Evolutionary conservation across 2,329 filamentous ascomycete species (phyloP), one percentile per base, ranked within the genome.

Genomic region (Fusarium gaditjirri): DNA sequence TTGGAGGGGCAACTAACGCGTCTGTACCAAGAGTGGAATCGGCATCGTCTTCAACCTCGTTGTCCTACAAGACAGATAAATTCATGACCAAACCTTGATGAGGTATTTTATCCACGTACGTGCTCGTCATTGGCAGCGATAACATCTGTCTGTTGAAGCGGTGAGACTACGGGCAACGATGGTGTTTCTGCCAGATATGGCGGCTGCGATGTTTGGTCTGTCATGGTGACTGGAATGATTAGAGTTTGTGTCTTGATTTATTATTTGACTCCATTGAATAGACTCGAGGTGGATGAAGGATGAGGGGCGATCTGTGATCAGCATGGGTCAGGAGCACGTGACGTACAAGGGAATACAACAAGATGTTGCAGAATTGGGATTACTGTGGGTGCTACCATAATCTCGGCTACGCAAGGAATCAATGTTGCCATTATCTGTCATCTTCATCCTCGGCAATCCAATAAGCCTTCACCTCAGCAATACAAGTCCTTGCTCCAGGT

Each of bases 401-500:
- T 35, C n/a, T 36, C 47, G 47, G 17, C 47, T 49, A 35, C 47
- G n/a, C 5, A 19, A 33, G 33, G 16, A 23, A 23, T 23, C 10
- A 33, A 13, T 19, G 3, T 47, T 47, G 21, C 6, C 14, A 31
- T 27, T 25, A 77, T 43, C 75, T 65, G 8, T 78, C 70, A 2
- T 77, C 70, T 43, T 80, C 75, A 35, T 77, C 70, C 65, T 81
- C 78, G 0, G 71, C 68, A 10, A 80, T 69, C 63, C 74, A 79
- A 69, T 85, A 85, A 1, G 80, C 79, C 44, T 83, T 78, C 8
- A 83, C 77, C 54, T 84, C 80, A 1, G 84, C 84, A 65, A 87
- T 84, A 47, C 80, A 82, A 6, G 87, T 89, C 59, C 82, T 77
- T 0, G 86, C 85, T 3, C 86, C 87, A 36, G 88, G 84, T 0